Conservation (phyloP, 2,329 filamentous ascomycete genomes). For the Hawksworthiomyces lignivorus region DNA sequence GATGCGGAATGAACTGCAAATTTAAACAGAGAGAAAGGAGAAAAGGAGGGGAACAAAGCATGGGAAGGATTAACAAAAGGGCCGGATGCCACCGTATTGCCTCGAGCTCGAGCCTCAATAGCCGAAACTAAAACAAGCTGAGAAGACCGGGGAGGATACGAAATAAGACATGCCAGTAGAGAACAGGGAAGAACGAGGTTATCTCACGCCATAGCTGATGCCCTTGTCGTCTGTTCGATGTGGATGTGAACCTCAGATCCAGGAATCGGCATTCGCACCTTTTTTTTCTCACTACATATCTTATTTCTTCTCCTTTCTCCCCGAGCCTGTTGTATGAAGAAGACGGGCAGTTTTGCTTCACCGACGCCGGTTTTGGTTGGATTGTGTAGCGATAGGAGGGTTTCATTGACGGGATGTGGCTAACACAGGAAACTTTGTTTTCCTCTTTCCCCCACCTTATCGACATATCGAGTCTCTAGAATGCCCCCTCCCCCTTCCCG, state of each 20-base stretch:
- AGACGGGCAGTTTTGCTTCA: slow-evolving; percentile 3
- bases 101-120: slow-evolving; percentile 2
- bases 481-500: too few species aligned
- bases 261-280: too few species aligned
- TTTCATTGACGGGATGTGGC: too few species aligned
- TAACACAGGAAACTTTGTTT: too few species aligned
- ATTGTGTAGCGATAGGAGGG: not conserved
- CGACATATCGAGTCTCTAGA: too few species aligned
- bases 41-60: not conserved
- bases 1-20: not conserved
- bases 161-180: too few species aligned
- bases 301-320: not conserved
- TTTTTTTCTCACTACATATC: too few species aligned
- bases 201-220: slow-evolving; percentile 7
- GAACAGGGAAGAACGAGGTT: not conserved
- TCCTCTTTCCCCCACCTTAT: too few species aligned
- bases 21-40: not conserved
- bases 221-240: too few species aligned
- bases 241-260: too few species aligned
- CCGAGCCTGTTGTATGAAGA: too few species aligned
- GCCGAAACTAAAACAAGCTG: slow-evolving; percentile 8
- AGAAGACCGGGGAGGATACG: too few species aligned
- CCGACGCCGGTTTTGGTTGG: slow-evolving; percentile 12
- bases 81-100: slow-evolving; percentile 2
- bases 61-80: slow-evolving; percentile 1